Evolutionary conservation across 345 rosid species (phyloP).

Genomic region (Aquilaria yunnanensis): DNA sequence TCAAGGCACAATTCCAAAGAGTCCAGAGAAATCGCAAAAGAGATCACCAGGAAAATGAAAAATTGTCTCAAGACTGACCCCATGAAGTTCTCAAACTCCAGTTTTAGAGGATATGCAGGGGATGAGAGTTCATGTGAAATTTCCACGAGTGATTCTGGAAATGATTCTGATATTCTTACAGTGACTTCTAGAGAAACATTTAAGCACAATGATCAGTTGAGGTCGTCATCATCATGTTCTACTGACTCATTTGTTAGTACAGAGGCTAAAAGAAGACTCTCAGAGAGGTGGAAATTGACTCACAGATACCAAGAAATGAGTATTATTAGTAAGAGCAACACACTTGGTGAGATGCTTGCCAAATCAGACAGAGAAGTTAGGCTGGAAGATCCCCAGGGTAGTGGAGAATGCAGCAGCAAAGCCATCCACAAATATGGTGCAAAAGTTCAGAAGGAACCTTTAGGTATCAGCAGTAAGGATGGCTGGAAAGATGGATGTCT

Average conservation of each 20-base stretch:
- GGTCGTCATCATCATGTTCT: conserved; percentile 39
- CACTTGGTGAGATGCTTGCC: conserved; percentile 94
- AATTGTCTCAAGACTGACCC: conserved; percentile 31
- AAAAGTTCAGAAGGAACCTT: conserved; percentile 41
- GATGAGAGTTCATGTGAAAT: conserved; percentile 68
- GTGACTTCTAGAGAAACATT: conserved; percentile 34
- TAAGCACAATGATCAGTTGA: conserved; percentile 32
- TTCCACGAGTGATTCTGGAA: conserved; percentile 66
- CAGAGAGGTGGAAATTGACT: conserved; percentile 92
- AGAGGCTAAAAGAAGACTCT: conserved; percentile 91
- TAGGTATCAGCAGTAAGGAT: conserved; percentile 95
- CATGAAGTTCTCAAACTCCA: conserved; percentile 34
- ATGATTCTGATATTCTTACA: conserved; percentile 49
- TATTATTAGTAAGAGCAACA: conserved; percentile 48
- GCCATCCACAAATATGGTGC: conserved; percentile 20
- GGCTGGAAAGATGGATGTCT: conserved; percentile 76
- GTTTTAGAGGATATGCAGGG: conserved; percentile 63
- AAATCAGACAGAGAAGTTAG: conserved; percentile 50
- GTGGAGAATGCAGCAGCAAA: conserved; percentile 27
- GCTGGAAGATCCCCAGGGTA: conserved; percentile 26
- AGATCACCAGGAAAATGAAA: conserved; percentile 62
- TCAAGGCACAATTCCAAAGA: conserved; percentile 57
- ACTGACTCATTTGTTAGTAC: conserved; percentile 64
- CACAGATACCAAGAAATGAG: conserved; percentile 55
- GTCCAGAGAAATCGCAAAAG: conserved; percentile 60